These are phyloP conservation scores for Neurospora sp. DNA, from an alignment of 495 filamentous ascomycete genomes.

Conservation along the genomic window DNA sequence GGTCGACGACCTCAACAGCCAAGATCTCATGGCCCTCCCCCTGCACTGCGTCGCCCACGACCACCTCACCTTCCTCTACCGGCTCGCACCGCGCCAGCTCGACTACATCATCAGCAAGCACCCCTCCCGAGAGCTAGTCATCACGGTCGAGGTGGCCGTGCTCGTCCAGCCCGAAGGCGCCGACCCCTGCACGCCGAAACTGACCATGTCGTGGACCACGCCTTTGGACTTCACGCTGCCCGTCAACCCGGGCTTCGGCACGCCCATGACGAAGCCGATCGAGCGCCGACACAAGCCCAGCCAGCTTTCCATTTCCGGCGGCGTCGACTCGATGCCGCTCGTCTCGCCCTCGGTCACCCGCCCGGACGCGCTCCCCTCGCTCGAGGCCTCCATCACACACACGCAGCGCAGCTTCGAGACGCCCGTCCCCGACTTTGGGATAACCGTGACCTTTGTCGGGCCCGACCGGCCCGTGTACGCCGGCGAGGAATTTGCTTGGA, in stretches of 20 bases:
- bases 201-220: constrained; percentile 74
- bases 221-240: constrained; percentile 74
- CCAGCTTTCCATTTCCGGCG: constrained; percentile 44
- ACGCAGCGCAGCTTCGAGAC: constrained; percentile 35
- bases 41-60: constrained; percentile 68
- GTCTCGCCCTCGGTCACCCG: constrained; percentile 37
- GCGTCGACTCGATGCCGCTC: constrained; percentile 32
- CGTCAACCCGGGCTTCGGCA: constrained; percentile 43
- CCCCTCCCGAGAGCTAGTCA: constrained; percentile 40
- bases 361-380: constrained; percentile 44
- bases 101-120: constrained; percentile 40
- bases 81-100: constrained; percentile 55
- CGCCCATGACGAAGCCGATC: constrained; percentile 44
- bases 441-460: constrained; percentile 63
- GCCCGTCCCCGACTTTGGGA: constrained; percentile 49
- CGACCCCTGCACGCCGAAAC: constrained; percentile 56
- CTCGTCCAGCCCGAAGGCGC: constrained; percentile 38
- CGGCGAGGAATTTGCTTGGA: constrained; percentile 76
- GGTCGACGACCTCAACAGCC: constrained; percentile 53
- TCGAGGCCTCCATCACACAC: constrained; percentile 27
- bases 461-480: constrained; percentile 45
- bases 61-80: constrained; percentile 77
- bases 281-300: constrained; percentile 56
- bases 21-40: constrained; percentile 50
- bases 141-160: constrained; percentile 57